A percentile compares a stretch with the other conserved stretches of the same genome.
These are phyloP conservation scores for Clonostachys rosea DNA, from an alignment of 2,329 filamentous ascomycete genomes.

Conservation along the genomic window DNA sequence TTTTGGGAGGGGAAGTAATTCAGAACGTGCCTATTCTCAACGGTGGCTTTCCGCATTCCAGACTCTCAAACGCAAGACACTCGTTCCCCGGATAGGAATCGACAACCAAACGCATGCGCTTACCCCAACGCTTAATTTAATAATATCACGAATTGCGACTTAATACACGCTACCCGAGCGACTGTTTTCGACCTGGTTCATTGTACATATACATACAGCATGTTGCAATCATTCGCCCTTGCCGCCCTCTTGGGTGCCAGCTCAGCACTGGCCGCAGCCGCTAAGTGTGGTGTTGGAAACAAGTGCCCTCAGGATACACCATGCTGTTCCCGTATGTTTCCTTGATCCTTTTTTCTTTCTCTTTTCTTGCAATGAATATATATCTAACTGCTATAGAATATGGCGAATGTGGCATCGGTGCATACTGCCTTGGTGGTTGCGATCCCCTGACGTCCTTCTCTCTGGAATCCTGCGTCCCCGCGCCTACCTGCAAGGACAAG, in stretches of 20 bases:
- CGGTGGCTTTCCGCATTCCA: too few species aligned
- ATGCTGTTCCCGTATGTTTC: constrained; percentile 72
- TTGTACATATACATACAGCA: constrained; percentile 5
- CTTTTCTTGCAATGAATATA: background rate
- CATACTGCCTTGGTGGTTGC: constrained; percentile 93
- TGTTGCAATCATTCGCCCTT: constrained; percentile 22
- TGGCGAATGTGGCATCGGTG: constrained; percentile 86
- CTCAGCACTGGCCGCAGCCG: constrained; percentile 15
- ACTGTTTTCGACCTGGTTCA: too few species aligned
- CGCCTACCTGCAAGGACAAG: constrained; percentile 72
- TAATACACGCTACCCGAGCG: too few species aligned
- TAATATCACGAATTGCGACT: too few species aligned
- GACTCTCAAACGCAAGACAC: too few species aligned
- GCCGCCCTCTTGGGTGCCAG: constrained; percentile 22
- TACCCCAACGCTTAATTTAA: too few species aligned
- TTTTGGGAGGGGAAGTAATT: too few species aligned
- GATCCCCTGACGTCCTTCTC: constrained; percentile 81
- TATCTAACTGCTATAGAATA: constrained; percentile 60
- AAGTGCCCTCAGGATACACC: constrained; percentile 70
- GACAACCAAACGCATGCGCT: too few species aligned
- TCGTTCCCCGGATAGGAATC: too few species aligned
- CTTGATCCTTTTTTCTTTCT: background rate
- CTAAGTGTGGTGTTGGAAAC: constrained; percentile 39
- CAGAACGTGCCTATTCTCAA: too few species aligned
- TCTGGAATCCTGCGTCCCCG: constrained; percentile 80